phyloP scores from a whole-genome alignment of 345 rosid species.

The Litchi chinensis region DNA sequence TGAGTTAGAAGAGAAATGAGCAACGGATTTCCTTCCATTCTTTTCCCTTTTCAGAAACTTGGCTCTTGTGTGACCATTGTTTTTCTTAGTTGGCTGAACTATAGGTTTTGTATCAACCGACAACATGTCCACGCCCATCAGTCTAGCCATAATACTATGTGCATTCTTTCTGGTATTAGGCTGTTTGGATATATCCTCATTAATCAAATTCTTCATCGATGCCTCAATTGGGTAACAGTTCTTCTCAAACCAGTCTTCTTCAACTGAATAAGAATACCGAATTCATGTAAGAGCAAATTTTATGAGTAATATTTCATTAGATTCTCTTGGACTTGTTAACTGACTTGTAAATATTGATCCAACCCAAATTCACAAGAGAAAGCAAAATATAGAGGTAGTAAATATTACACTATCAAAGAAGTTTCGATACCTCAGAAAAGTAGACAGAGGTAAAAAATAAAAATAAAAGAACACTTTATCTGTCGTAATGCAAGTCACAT shows the following conservation, averaged over 20 bases:
- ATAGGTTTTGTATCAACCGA: slow-evolving; percentile 50
- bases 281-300: slow-evolving; percentile 19
- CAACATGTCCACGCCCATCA: slow-evolving; percentile 82
- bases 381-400: neutral
- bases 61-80: slow-evolving; percentile 25
- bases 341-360: neutral
- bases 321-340: neutral
- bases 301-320: neutral
- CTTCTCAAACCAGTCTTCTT: slow-evolving; percentile 58
- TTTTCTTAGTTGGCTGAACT: slow-evolving; percentile 33
- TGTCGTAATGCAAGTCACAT: neutral
- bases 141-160: slow-evolving; percentile 84
- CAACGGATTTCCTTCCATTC: slow-evolving; percentile 38
- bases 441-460: neutral
- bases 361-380: neutral
- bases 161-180: slow-evolving; percentile 44
- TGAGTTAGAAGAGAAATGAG: slow-evolving; percentile 34
- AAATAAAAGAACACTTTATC: no score
- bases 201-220: slow-evolving; percentile 74
- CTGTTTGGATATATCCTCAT: slow-evolving; percentile 64
- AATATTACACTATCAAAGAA: neutral
- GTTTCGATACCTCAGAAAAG: neutral
- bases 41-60: slow-evolving; percentile 34
- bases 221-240: slow-evolving; percentile 50
- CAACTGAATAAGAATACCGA: slow-evolving; percentile 45